Conservation (phyloP, 176 grass and related monocot species). For the Phoenix dactylifera region DNA sequence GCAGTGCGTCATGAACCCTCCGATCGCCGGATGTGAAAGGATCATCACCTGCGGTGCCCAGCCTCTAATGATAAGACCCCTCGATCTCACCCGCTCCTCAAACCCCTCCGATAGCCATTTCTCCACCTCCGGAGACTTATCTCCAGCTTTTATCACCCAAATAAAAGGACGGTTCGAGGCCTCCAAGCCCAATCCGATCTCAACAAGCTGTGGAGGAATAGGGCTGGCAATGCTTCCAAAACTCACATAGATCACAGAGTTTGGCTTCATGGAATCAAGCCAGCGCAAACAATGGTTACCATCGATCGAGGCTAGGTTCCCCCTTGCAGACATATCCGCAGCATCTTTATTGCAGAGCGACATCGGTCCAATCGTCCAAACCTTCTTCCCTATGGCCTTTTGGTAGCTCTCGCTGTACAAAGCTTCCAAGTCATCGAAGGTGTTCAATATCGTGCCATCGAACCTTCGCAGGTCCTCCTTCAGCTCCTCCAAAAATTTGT, state of each 20-base stretch:
- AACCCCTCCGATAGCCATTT: constrained; percentile 1
- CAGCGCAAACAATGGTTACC: neutral
- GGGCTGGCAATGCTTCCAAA: neutral
- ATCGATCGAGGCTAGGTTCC: neutral
- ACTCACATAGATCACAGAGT: neutral
- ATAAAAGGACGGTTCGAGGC: neutral
- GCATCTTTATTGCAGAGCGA: neutral
- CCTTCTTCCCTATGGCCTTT: neutral
- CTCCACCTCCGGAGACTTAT: neutral
- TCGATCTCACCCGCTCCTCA: neutral
- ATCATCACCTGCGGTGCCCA: constrained; percentile 26
- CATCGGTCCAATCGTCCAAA: constrained; percentile 2
- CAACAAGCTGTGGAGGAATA: neutral
- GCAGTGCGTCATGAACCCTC: constrained; percentile 39
- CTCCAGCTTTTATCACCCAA: neutral
- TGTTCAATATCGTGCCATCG: constrained; percentile 18
- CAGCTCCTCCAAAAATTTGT: constrained; percentile 1
- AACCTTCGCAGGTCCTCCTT: constrained; percentile 6
- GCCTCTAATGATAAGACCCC: constrained; percentile 24
- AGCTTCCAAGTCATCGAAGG: constrained; percentile 22
- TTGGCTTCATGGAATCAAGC: constrained; percentile 2
- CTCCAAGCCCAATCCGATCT: constrained; percentile 1
- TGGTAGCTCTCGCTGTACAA: constrained; percentile 3
- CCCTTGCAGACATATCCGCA: neutral
- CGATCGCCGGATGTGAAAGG: constrained; percentile 19